A percentile compares a stretch with the other conserved stretches of the same genome.
Conservation (phyloP, 2,329 filamentous ascomycete species). For the Aspergillus sp. region DNA sequence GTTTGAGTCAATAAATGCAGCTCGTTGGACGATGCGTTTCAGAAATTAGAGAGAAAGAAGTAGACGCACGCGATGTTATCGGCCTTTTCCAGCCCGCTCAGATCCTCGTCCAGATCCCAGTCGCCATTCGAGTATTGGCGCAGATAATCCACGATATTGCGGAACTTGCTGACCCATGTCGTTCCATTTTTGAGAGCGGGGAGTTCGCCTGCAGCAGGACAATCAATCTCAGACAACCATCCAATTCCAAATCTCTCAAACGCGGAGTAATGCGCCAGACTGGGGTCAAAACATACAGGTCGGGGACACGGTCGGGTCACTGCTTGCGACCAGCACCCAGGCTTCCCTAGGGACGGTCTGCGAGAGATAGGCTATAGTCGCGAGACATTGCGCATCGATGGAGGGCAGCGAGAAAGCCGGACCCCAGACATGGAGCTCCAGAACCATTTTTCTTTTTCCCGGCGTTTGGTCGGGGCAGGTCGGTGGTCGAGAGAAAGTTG, state of each 20-base stretch:
- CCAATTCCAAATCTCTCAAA: not conserved
- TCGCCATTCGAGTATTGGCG: constrained; percentile 46
- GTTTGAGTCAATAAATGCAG: not conserved
- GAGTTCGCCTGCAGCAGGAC: constrained; percentile 49
- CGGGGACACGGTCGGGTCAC: constrained; percentile 69
- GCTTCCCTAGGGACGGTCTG: constrained; percentile 57
- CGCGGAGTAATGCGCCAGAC: not conserved
- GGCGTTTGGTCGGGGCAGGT: not conserved
- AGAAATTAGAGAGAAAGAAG: not conserved
- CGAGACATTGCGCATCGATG: constrained; percentile 87
- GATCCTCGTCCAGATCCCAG: constrained; percentile 49
- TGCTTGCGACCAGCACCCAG: constrained; percentile 73
- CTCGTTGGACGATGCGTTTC: not conserved
- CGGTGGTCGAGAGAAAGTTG: not conserved
- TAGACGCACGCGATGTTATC: constrained; percentile 51
- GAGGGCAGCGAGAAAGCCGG: constrained; percentile 86
- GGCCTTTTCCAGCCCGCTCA: constrained; percentile 45
- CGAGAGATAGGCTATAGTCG: constrained; percentile 74
- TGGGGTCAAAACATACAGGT: constrained; percentile 56
- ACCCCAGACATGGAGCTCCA: constrained; percentile 87
- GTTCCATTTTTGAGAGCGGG: constrained; percentile 58
- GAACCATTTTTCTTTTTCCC: constrained; percentile 52
- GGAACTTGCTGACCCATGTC: constrained; percentile 54
- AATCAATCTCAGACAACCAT: constrained; percentile 2
- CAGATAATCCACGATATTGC: constrained; percentile 55